Evolutionary conservation across 352 stramenopile genomes (phyloP).

Genomic region (Globisporangium rhizosaccharum): DNA sequence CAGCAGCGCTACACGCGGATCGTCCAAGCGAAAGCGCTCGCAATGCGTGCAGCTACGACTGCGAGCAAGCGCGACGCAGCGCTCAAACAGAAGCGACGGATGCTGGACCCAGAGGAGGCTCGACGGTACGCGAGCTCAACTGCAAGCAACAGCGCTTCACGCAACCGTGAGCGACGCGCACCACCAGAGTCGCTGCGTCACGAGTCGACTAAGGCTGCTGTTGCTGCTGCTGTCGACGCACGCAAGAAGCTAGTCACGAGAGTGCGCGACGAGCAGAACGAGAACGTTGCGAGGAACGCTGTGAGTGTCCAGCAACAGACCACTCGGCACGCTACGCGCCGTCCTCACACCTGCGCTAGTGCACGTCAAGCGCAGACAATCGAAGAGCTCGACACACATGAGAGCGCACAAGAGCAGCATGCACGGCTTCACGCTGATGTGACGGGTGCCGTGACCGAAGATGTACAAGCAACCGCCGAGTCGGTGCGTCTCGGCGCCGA

Average conservation of each 20-base stretch:
- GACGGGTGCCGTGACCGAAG: too few relatives aligned
- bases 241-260: too few relatives aligned
- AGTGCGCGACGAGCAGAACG: not conserved
- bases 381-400: too few relatives aligned
- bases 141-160: not conserved
- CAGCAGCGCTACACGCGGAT: constrained; percentile 19
- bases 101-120: constrained; percentile 28
- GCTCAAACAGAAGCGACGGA: constrained; percentile 24
- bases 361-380: too few relatives aligned
- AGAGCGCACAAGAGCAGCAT: too few relatives aligned
- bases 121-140: constrained; percentile 18
- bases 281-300: constrained; percentile 1
- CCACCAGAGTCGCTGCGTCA: too few relatives aligned
- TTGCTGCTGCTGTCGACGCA: not conserved
- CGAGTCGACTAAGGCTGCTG: not conserved
- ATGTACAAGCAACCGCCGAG: not conserved
- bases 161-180: not conserved
- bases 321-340: not conserved
- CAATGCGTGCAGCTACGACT: not conserved
- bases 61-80: not conserved
- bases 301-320: not conserved
- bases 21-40: constrained; percentile 8
- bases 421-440: too few relatives aligned
- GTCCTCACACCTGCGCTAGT: too few relatives aligned
- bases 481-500: too few relatives aligned